Percentiles rank a stretch among this genome's conserved stretches.
Conservation (phyloP, 768 basidiomycete species). For the Kwoniella pini region DNA sequence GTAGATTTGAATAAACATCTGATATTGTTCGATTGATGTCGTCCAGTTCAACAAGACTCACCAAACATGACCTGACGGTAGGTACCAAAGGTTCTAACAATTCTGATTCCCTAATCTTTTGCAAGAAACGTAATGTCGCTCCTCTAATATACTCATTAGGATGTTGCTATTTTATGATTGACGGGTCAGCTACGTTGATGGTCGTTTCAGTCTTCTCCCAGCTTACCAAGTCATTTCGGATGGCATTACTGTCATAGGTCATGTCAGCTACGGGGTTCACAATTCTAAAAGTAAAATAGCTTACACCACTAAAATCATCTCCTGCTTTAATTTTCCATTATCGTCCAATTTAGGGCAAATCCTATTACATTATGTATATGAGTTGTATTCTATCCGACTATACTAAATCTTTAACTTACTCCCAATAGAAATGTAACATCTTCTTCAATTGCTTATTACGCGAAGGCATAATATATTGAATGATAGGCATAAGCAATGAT, state of each 20-base stretch:
- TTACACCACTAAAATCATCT: slow-evolving; percentile 98
- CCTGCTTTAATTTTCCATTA: slow-evolving; percentile 94
- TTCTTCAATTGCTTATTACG: slow-evolving; percentile 97
- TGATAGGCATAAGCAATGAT: slow-evolving; percentile 93
- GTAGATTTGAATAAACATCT: neutral
- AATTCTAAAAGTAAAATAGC: slow-evolving; percentile 52
- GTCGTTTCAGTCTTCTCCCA: neutral
- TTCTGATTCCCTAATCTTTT: slow-evolving; percentile 93
- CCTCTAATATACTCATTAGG: slow-evolving; percentile 99
- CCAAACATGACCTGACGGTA: slow-evolving; percentile 83
- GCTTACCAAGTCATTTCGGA: slow-evolving; percentile 92
- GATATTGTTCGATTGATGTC: neutral
- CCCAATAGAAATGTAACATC: slow-evolving; percentile 62
- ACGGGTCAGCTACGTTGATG: neutral
- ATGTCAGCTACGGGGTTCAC: neutral
- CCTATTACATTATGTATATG: slow-evolving; percentile 56
- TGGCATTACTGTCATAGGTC: slow-evolving; percentile 71
- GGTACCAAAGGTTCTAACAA: slow-evolving; percentile 94
- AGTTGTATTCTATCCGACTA: neutral
- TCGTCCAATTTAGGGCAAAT: slow-evolving; percentile 97
- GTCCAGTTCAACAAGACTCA: slow-evolving; percentile 33
- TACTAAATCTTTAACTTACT: slow-evolving; percentile 39
- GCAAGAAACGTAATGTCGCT: slow-evolving; percentile 91
- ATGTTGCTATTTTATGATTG: slow-evolving; percentile 70
- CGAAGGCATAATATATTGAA: slow-evolving; percentile 95